Base-by-base conservation (phyloP, 768 basidiomycete genomes). In the Mycena pura region DNA sequence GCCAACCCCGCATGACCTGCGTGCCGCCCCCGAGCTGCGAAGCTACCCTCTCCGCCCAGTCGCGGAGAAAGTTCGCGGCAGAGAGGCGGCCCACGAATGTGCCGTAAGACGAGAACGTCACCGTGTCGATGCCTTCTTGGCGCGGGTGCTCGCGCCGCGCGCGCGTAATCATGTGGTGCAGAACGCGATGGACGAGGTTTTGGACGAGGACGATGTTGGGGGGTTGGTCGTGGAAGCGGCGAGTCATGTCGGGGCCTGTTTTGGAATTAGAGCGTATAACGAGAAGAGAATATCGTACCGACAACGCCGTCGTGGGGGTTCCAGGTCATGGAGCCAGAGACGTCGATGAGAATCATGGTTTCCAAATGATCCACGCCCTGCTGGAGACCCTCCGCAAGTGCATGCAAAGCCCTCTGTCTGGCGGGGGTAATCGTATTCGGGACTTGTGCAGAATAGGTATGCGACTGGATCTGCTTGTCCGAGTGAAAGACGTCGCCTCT, bases 341-440 rank as follows among this genome's bases (percentile, higher is more conserved):
- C 48, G 14, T 50, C 48, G 48, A 50, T 50, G 48, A 50, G 48
- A 17, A 50, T 32, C 48, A 50, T 50, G 19, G 48, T 50, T 50
- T 50, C 48, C 22, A 50, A 25, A 25, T 50, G 48, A 24, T 50
- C 48, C 48, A 24, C 22, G 34, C 34, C 48, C 32, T 38, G 48
- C 22, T 36, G 32, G 29, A 50, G 10, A 19, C 48, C 48, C 22
- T 50, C 48, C 34, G 48, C 48, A 34, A 50, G 48, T 15, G 32
- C 48, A 24, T 50, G 48, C 32, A 50, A 36, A 22, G 48, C 48
- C 32, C 34, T 22, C 24, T 50, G 48, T 50, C 48, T 36, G 34
- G 48, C 34, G 31, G 48, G 48, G 22, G 48, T 50, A 22, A 38
- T 36, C 32, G 34, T 50, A 24, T 50, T 50, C 32, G 48, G 48